Conservation (phyloP, 148 eudicot genomes). For the Linanthus parryae region DNA sequence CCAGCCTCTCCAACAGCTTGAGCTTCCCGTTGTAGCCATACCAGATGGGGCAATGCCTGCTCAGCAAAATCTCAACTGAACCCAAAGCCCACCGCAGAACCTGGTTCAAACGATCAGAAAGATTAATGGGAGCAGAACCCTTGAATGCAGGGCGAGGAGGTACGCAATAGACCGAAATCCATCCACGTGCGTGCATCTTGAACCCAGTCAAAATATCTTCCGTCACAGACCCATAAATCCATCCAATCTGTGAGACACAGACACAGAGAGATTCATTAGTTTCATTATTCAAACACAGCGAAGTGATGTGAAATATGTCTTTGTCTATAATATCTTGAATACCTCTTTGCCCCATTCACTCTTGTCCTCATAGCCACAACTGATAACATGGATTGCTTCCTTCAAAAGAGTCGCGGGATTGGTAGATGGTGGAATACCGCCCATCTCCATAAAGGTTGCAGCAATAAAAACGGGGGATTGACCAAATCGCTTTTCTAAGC, state of each 20-base stretch:
- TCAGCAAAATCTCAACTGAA: slow-evolving; percentile 67
- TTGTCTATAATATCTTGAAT: too few species aligned
- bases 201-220: slow-evolving; percentile 84
- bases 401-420: slow-evolving; percentile 78
- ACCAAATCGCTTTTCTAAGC: slow-evolving; percentile 95
- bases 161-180: slow-evolving; percentile 72
- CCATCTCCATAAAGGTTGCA: slow-evolving; percentile 90
- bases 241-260: slow-evolving; percentile 46
- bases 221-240: slow-evolving; percentile 83
- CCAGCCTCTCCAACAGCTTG: slow-evolving; percentile 62
- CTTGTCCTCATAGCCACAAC: slow-evolving; percentile 96
- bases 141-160: slow-evolving; percentile 70
- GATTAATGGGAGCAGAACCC: slow-evolving; percentile 80
- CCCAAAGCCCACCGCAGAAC: slow-evolving; percentile 82
- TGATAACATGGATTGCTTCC: slow-evolving; percentile 98
- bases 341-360: slow-evolving; percentile 99
- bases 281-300: not conserved
- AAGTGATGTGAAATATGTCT: not conserved
- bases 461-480: slow-evolving; percentile 96
- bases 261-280: not conserved
- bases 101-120: slow-evolving; percentile 76
- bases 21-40: slow-evolving; percentile 57
- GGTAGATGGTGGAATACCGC: slow-evolving; percentile 88
- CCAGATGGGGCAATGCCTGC: slow-evolving; percentile 81
- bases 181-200: slow-evolving; percentile 79